phyloP scores from a whole-genome alignment of 441 rosid species.

The Jatropha multifida region DNA sequence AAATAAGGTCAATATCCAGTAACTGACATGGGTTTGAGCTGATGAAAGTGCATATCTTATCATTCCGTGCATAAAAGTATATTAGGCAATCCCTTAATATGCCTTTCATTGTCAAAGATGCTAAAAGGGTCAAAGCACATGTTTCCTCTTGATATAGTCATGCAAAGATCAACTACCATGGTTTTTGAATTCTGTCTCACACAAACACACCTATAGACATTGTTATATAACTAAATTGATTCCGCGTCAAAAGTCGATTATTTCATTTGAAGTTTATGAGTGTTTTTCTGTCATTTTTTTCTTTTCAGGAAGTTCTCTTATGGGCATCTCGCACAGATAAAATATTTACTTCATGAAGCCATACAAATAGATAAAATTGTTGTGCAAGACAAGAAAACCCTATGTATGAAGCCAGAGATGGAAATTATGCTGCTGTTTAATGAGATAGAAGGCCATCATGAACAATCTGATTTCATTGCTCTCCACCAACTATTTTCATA shows the following conservation, averaged over 20 bases:
- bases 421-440: slow-evolving; percentile 37
- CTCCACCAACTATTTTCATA: slow-evolving; percentile 34
- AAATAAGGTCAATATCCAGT: not conserved
- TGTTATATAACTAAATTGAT: too few species aligned
- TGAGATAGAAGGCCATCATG: slow-evolving; percentile 34
- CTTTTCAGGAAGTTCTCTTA: slow-evolving; percentile 40
- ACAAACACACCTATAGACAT: not conserved
- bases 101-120: not conserved
- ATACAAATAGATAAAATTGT: slow-evolving; percentile 42
- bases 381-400: slow-evolving; percentile 44
- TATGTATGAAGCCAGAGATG: slow-evolving; percentile 47
- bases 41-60: not conserved
- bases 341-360: slow-evolving; percentile 49
- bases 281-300: not conserved
- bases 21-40: not conserved
- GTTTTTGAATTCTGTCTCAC: not conserved
- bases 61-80: too few species aligned
- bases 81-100: not conserved
- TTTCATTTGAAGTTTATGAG: not conserved
- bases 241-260: not conserved
- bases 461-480: slow-evolving; percentile 41
- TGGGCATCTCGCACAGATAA: slow-evolving; percentile 48
- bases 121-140: not conserved
- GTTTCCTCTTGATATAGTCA: not conserved
- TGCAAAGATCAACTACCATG: not conserved